phyloP scores from a whole-genome alignment of 352 stramenopile species.

The Aphanomyces euteiches region DNA sequence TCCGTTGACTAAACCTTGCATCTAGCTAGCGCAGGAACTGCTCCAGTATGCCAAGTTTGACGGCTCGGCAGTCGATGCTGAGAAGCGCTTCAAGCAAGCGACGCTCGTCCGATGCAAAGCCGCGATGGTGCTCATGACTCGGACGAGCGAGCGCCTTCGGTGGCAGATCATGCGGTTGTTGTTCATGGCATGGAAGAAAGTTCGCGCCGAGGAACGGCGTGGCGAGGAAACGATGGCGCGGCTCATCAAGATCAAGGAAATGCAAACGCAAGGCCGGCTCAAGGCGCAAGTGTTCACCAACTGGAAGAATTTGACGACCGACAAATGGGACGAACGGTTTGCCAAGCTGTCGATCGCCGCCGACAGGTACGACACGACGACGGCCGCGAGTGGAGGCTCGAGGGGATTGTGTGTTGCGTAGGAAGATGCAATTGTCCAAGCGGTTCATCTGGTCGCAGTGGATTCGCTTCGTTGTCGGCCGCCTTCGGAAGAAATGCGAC shows the following conservation, averaged over 20 bases:
- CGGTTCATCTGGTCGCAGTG: slow-evolving; percentile 7
- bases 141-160: slow-evolving; percentile 50
- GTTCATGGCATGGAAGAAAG: slow-evolving; percentile 68
- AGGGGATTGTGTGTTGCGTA: too few relatives aligned
- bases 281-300: slow-evolving; percentile 50
- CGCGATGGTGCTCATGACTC: slow-evolving; percentile 81
- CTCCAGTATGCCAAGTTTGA: slow-evolving; percentile 79
- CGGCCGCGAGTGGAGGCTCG: not conserved
- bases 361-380: slow-evolving; percentile 35
- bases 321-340: slow-evolving; percentile 53
- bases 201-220: slow-evolving; percentile 44
- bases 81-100: slow-evolving; percentile 72
- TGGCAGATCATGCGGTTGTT: slow-evolving; percentile 73
- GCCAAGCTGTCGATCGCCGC: slow-evolving; percentile 58
- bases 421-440: slow-evolving; percentile 12
- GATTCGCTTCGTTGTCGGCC: slow-evolving; percentile 1
- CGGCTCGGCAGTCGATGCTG: slow-evolving; percentile 63
- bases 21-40: slow-evolving; percentile 60
- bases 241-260: slow-evolving; percentile 64
- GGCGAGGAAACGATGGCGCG: slow-evolving; percentile 56
- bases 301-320: slow-evolving; percentile 53
- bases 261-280: slow-evolving; percentile 45
- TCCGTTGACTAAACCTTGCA: not conserved
- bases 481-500: slow-evolving; percentile 14
- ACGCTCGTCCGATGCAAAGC: slow-evolving; percentile 68